Base-by-base conservation (phyloP, 305 asterid species). In the Fraxinus ornus region DNA sequence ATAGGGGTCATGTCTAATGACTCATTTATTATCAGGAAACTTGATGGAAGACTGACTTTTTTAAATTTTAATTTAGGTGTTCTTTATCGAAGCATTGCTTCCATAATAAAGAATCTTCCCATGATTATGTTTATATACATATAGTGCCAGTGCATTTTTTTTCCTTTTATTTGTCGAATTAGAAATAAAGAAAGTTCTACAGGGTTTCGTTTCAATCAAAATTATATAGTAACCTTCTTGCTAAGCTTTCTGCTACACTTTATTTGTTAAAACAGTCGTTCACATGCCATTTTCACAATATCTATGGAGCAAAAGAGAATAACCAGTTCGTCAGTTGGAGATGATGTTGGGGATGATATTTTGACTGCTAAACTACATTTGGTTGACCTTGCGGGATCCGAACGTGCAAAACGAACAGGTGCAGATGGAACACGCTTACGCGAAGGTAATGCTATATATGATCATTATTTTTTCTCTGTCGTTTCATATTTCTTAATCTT, bases 381-480 rank as follows among this genome's bases (percentile, higher is more conserved):
- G 80, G 99, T 96, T 47, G 99, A 96, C 87, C 95, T 96, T 79
- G 99, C 99, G 21, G 99, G 99, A 39, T 96, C 99, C 24, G 99
- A 96, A 78, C 91, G 99, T 60, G 99, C 99, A 79, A 96, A 96
- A 86, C 89, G 98, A 84, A 96, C 98, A 3, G 99, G 99, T 86
- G 99, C 97, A 77, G 99, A 93, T 88, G 98, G 95, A 21, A 86
- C 85, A 78, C 94, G 99, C 68, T 85, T 96, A 70, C 97, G 91
- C 41, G 99, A 96, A 94, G 99, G 99, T 96, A 90, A 79, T 85
- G 79, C 66, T 79, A 62, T 80, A 44, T 78, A 26, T 62, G 44
- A 80, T 81, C 49, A 70, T 74, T 44, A 49, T 55, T 37, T 47
- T 72, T 39, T 72, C 28, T 80, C 62, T 47, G 47, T 1, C 75